Evolutionary conservation across 768 basidiomycete genomes (phyloP).

Genomic region (Boletus sp.): DNA sequence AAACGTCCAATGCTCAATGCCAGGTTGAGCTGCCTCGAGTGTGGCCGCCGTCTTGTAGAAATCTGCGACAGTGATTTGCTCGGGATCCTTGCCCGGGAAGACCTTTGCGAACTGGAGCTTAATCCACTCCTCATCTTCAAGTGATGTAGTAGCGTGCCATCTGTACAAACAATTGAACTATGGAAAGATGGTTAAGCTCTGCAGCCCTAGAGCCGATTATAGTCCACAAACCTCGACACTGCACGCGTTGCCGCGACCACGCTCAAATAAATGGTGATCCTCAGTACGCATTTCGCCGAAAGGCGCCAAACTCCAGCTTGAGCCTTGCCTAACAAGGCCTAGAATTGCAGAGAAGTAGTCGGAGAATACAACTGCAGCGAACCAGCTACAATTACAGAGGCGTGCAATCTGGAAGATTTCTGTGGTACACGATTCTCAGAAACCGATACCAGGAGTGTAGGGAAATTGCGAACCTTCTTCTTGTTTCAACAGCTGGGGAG

Average conservation of each 20-base stretch:
- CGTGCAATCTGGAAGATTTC: conserved; percentile 84
- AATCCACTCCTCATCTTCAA: conserved; percentile 70
- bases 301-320: conserved; percentile 71
- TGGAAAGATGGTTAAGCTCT: conserved; percentile 3
- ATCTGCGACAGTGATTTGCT: conserved; percentile 45
- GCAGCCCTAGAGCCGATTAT: not conserved
- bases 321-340: conserved; percentile 74
- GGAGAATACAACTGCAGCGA: conserved; percentile 71
- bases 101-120: conserved; percentile 43
- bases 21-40: conserved; percentile 40
- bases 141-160: conserved; percentile 80
- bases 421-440: conserved; percentile 25
- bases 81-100: conserved; percentile 52
- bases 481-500: conserved; percentile 43
- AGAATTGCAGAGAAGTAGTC: conserved; percentile 82
- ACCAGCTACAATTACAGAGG: conserved; percentile 78
- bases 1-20: conserved; percentile 63
- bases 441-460: not conserved
- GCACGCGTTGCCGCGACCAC: conserved; percentile 77
- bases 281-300: conserved; percentile 66
- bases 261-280: conserved; percentile 67
- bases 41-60: conserved; percentile 46
- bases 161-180: conserved; percentile 85
- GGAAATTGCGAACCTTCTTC: conserved; percentile 43
- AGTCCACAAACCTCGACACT: conserved; percentile 64